A percentile compares a stretch with the other conserved stretches of the same genome.
Conservation (phyloP, 2,329 filamentous ascomycete genomes). For the Xylariales sp. region DNA sequence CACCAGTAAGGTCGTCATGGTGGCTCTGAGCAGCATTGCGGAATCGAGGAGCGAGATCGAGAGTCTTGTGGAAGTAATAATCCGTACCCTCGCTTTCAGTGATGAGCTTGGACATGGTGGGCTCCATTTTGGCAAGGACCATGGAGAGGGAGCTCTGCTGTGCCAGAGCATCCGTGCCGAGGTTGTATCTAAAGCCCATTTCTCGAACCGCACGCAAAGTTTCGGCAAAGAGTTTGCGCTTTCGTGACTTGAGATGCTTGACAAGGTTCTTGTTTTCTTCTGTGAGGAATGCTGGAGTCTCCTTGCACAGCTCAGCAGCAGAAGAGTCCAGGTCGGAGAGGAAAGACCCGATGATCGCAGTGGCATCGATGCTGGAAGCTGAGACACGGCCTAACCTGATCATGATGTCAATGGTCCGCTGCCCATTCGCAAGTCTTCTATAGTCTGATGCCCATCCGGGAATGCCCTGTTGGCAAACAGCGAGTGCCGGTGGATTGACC, state of each 20-base stretch:
- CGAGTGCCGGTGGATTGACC: conserved; percentile 29
- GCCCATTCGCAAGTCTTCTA: conserved; percentile 66
- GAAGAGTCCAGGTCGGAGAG: conserved; percentile 62
- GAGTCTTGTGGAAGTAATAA: conserved; percentile 71
- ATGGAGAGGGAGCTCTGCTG: conserved; percentile 67
- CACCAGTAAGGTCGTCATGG: conserved; percentile 76
- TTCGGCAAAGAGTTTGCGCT: conserved; percentile 86
- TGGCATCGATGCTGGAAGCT: conserved; percentile 48
- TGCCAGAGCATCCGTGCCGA: conserved; percentile 67
- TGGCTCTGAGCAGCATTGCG: conserved; percentile 67
- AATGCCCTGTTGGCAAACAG: conserved; percentile 29
- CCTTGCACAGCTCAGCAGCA: conserved; percentile 71
- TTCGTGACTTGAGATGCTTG: conserved; percentile 86
- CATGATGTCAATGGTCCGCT: conserved; percentile 72
- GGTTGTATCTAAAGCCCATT: conserved; percentile 86
- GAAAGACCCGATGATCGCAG: conserved; percentile 61
- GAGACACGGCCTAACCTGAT: conserved; percentile 52
- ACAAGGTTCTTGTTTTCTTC: conserved; percentile 82
- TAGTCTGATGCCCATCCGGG: conserved; percentile 41
- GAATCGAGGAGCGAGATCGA: conserved; percentile 67
- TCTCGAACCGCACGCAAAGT: conserved; percentile 75
- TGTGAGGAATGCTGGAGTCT: conserved; percentile 74
- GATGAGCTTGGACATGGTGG: conserved; percentile 27
- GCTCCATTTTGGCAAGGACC: conserved; percentile 58
- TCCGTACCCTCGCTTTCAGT: conserved; percentile 45